These are phyloP conservation scores for Oxytropis ochrocephala DNA, from an alignment of 306 rosid species.

Conservation along the genomic window DNA sequence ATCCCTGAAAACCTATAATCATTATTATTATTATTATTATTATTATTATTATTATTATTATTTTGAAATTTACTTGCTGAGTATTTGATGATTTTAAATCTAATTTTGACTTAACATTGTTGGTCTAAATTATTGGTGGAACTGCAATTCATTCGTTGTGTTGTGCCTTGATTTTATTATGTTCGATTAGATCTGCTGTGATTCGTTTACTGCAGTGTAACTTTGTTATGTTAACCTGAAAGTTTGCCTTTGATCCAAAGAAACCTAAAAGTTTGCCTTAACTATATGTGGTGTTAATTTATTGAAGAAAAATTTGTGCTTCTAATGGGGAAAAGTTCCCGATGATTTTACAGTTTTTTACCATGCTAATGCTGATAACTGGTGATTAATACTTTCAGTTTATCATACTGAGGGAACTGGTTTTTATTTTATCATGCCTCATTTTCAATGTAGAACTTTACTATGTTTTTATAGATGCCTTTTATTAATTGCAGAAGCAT, in stretches of 20 bases:
- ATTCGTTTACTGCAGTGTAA: not conserved
- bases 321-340: not conserved
- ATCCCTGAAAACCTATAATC: too few species aligned
- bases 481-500: not conserved
- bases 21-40: too few species aligned
- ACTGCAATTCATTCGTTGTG: not conserved
- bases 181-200: not conserved
- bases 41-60: too few species aligned
- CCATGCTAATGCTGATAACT: conserved; percentile 66
- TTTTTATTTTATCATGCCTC: not conserved
- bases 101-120: not conserved
- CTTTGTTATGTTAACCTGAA: not conserved
- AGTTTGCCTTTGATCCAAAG: too few species aligned
- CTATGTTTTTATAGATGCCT: not conserved
- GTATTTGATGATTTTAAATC: not conserved
- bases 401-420: conserved; percentile 44
- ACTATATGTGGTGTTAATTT: not conserved
- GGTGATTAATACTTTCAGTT: conserved; percentile 23
- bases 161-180: not conserved
- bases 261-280: not conserved
- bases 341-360: conserved; percentile 8
- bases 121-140: too few species aligned
- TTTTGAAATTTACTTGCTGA: not conserved
- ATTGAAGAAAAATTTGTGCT: not conserved
- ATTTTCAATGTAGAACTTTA: not conserved